Conservation (phyloP, 2,329 filamentous ascomycete species). For the Cordyceps farinosa region DNA sequence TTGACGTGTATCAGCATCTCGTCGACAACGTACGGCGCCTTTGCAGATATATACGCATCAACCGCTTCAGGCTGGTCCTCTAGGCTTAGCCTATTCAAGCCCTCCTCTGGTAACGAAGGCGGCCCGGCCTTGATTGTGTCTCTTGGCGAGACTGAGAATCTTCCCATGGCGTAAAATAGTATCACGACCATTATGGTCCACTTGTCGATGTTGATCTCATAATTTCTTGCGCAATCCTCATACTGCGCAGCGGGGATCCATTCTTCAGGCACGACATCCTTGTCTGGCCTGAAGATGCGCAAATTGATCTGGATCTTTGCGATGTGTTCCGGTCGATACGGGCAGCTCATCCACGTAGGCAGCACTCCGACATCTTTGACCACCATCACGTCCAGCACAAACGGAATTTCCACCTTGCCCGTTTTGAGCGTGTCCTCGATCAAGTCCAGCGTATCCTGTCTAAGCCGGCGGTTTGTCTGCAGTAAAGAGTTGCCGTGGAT, state of each 20-base stretch:
- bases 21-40: neutral
- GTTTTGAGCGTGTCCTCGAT: slow-evolving; percentile 3
- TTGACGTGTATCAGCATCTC: neutral
- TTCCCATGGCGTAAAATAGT: neutral
- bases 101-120: neutral
- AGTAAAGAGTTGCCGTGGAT: neutral
- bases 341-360: slow-evolving; percentile 8
- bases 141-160: neutral
- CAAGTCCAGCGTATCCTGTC: neutral
- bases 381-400: neutral
- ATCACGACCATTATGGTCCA: neutral
- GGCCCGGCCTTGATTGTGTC: neutral
- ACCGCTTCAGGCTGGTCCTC: neutral
- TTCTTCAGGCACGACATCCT: neutral
- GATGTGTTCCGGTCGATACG: neutral
- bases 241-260: neutral
- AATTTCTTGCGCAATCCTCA: neutral
- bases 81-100: neutral
- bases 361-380: slow-evolving; percentile 1
- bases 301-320: neutral
- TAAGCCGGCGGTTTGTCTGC: neutral
- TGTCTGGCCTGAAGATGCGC: slow-evolving; percentile 1
- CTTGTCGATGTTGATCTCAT: neutral
- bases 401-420: neutral
- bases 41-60: neutral